Evolutionary conservation across 2,329 filamentous ascomycete species (phyloP).

Genomic region (Fusarium virguliforme): DNA sequence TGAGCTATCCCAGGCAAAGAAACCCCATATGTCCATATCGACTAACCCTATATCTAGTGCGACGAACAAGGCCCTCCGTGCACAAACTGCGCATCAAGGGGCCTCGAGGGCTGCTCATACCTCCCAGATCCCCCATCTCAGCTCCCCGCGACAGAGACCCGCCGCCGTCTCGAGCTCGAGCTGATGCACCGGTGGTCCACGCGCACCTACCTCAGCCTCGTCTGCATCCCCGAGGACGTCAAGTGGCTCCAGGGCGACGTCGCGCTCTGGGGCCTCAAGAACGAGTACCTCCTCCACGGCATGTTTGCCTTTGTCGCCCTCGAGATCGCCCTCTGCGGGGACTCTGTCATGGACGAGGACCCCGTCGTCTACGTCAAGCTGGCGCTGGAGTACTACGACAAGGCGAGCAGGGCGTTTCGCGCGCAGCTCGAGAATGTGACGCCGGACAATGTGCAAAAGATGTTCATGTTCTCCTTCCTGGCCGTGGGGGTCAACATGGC

Average conservation of each 20-base stretch:
- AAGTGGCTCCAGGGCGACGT: conserved; percentile 56
- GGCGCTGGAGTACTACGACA: conserved; percentile 49
- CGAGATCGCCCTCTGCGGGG: conserved; percentile 45
- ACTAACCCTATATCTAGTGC: conserved; percentile 48
- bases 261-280: conserved; percentile 56
- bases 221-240: conserved; percentile 57
- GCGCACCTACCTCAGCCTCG: conserved; percentile 60
- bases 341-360: conserved; percentile 32
- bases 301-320: conserved; percentile 50
- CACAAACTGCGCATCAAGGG: conserved; percentile 53
- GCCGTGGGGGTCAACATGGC: conserved; percentile 48
- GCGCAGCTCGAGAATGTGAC: conserved; percentile 43
- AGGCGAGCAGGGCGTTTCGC: conserved; percentile 46
- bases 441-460: conserved; percentile 39
- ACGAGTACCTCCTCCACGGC: conserved; percentile 60
- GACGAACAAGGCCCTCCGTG: conserved; percentile 58
- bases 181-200: conserved; percentile 69
- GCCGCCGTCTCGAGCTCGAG: conserved; percentile 62
- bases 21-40: neutral
- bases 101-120: conserved; percentile 45
- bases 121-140: conserved; percentile 28
- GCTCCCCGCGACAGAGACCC: conserved; percentile 36
- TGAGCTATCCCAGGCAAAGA: conserved; percentile 3
- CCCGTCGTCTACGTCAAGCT: conserved; percentile 41
- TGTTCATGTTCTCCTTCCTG: conserved; percentile 48